Evolutionary conservation across 169 alveolate species (phyloP).

Genomic region (Prorocentrum cordatum): DNA sequence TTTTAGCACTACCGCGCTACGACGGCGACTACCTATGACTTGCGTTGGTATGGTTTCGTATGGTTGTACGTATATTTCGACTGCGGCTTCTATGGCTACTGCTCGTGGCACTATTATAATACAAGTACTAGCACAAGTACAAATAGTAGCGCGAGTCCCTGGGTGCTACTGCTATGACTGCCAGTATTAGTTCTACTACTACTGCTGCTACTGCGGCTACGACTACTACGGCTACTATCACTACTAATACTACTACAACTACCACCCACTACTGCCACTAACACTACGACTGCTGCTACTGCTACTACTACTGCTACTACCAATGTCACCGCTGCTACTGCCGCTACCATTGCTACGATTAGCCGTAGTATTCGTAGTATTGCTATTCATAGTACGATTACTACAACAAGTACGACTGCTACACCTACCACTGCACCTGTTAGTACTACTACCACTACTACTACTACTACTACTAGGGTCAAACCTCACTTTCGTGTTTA

Average conservation of each 20-base stretch:
- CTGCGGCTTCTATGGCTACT: background rate
- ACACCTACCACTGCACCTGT: no score
- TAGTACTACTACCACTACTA: no score
- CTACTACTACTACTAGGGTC: no score
- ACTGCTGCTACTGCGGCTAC: background rate
- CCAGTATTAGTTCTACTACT: background rate
- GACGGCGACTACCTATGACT: background rate
- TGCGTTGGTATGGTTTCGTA: background rate
- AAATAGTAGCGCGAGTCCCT: background rate
- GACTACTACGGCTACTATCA: no score
- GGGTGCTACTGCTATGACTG: background rate
- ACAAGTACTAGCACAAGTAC: conserved; percentile 4
- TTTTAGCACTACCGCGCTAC: background rate
- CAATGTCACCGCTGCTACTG: background rate
- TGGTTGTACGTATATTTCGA: background rate
- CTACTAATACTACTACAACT: background rate
- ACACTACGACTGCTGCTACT: background rate
- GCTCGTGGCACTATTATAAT: background rate
- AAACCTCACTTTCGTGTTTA: no score
- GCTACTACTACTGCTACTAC: background rate
- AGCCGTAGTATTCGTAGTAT: no score
- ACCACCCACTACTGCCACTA: background rate
- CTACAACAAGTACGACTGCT: no score
- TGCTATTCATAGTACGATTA: no score
- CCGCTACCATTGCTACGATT: no score